Base-by-base conservation (phyloP, 2,329 filamentous ascomycete genomes). In the Leptographium wingfieldii region DNA sequence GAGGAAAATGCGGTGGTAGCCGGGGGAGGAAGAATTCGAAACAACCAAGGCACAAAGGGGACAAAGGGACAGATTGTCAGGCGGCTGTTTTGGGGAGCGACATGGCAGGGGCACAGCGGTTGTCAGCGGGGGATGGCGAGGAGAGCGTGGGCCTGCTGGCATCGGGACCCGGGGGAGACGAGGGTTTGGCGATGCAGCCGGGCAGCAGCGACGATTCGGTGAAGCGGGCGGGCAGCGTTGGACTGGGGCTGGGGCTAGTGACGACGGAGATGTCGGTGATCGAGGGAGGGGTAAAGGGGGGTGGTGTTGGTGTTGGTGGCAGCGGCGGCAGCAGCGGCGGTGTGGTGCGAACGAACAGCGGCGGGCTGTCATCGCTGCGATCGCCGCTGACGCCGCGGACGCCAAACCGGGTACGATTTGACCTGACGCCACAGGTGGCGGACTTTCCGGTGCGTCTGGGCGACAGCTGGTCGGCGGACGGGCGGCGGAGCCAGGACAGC, bases 381-480 rank as follows among this genome's bases (percentile, higher is more conserved):
- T 65, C 62, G 55, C 63, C 67, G 56, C 62, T 74, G 62, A 79
- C 81, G 43, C 81, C 86, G 22, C 72, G 86, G 59, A 90, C 86
- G 1, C 79, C 81, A 10, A 86, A 88, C 69, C 80, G 88, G 31
- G 89, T 94, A 54, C 85, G 86, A 65, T 94, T 94, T 72, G 85
- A 86, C 67, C 73, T 83, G 58, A 74, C 71, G 22, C 77, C 77
- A 27, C 76, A 75, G 64, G 72, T 79, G 33, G 70, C 74, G 68
- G 66, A 33, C 10, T 22, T 49, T 22, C 33, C 58, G 29, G 48
- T 19, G 19, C 57, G 49, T 2, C 25, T 12, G 22, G 4, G 33
- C 16, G 19, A n/a, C 19, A 7, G 48, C 48, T 12, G 11, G n/a
- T 6, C 29, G 35, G 25, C 43, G 19, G 25, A 48, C 55, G 14